Evolutionary conservation across 2,329 filamentous ascomycete species (phyloP), one percentile per base, ranked within the genome.

Genomic region (Neonectria magnoliae): DNA sequence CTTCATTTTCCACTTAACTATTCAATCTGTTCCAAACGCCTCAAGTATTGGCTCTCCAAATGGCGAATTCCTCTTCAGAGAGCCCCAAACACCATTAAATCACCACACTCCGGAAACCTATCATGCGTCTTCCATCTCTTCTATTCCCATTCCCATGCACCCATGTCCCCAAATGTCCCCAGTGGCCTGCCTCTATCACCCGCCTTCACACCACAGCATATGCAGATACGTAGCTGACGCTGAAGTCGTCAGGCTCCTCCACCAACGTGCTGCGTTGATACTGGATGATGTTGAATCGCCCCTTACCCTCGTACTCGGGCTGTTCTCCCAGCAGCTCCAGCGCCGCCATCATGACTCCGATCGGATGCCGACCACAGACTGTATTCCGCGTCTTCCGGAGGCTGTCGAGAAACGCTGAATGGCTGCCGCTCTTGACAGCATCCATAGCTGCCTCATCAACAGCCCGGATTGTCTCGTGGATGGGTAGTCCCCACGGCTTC

Each of bases 181-280:
- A 62, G 29, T 27, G 4, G 0, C 48, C n/a, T 5, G 5, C 7
- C 2, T 14, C 10, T 10, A 7, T 53, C 11, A 11, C n/a, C 5
- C 16, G 18, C 57, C 2, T 52, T 75, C 53, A 94, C 36, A 94
- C 75, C 16, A 94, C 84, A 9, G 94, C 93, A 83, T 96, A 97
- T 4, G 94, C 96, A 76, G 94, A 95, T 3, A 93, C 94, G 79
- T 99, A 99, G 80, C 94, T 98, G 56, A 99, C 96, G 71, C 94
- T 98, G 70, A 90, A 96, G 68, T 97, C 1, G 90, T 83, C 31
- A 84, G 83, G 69, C 87, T 83, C 4, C 92, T 25, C 91, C 77
- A 97, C 81, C 38, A 16, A 13, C 64, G 88, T 90, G 79, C 95
- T 99, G 64, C 94, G 88, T 76, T 97, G 90, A 78, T 99, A 99